Evolutionary conservation across 1,284 basidiomycete species (phyloP), one percentile per base, ranked within the genome.

Genomic region (Moesziomyces sp.): DNA sequence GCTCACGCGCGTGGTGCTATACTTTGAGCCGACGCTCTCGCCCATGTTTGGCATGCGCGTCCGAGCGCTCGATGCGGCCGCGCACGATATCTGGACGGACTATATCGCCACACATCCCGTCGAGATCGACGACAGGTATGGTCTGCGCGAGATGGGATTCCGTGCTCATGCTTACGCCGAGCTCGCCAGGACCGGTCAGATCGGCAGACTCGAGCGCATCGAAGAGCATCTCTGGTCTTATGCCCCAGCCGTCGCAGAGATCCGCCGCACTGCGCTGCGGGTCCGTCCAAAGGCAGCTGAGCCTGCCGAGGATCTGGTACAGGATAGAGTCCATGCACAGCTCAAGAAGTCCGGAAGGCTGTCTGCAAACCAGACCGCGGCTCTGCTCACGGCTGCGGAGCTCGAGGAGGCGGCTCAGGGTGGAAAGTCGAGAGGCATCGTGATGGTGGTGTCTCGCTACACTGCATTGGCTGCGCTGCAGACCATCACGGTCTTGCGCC

Each of bases 81-180:
- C 69, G 5, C 58, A 58, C 43, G 63, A 66, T 10, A 66, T 72
- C 19, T 72, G 69, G 69, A 59, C 56, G 19, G 58, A 72, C 28
- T 72, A 66, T 46, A 59, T 72, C 40, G 9, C 48, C 16, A 49
- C 69, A 23, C 69, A 72, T 38, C 69, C 69, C 11, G 69, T 66
- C 43, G 63, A 72, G 34, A 63, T 53, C 16, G 69, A 72, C 49
- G 69, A 72, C 44, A 23, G 69, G 8, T 72, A 72, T 30, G 62
- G 63, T 2, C 66, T 72, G 49, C 46, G 48, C n/a, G 69, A 72
- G 47, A 72, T 72, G 69, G 69, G 69, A 10, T 72, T 72, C 59
- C 63, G 63, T 13, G 59, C 69, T 18, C 62, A 72, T 16, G 35
- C 55, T 18, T 72, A 72, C 24, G 69, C 63, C 23, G 69, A 72